Evolutionary conservation across 768 basidiomycete species (phyloP).

Genomic region (Auriculariales sp.): DNA sequence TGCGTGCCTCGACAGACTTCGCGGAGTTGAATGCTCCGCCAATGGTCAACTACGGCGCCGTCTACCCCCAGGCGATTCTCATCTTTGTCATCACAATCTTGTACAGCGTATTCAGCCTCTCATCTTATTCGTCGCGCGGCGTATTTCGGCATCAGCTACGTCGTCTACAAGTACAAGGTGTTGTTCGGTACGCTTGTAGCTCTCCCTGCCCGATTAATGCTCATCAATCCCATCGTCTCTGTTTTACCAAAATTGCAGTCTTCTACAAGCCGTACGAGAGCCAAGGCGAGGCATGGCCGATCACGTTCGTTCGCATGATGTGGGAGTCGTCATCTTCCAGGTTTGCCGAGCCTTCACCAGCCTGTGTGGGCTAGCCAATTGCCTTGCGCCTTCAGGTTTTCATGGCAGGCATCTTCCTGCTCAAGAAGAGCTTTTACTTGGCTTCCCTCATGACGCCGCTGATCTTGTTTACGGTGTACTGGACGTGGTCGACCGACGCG

Average conservation of each 20-base stretch:
- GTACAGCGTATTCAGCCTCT: constrained; percentile 95
- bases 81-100: constrained; percentile 91
- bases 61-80: constrained; percentile 93
- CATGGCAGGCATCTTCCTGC: constrained; percentile 92
- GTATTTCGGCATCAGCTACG: constrained; percentile 91
- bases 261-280: constrained; percentile 99
- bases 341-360: no score
- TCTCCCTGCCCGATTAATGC: no score
- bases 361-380: no score
- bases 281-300: constrained; percentile 94
- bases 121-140: constrained; percentile 86
- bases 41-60: constrained; percentile 93
- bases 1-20: constrained; percentile 50
- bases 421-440: constrained; percentile 42
- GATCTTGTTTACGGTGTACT: constrained; percentile 55
- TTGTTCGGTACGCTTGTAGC: constrained; percentile 83
- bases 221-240: constrained; percentile 2
- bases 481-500: constrained; percentile 66
- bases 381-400: no score
- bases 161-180: constrained; percentile 97
- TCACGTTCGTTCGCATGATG: constrained; percentile 83
- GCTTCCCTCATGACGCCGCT: constrained; percentile 60
- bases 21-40: constrained; percentile 95
- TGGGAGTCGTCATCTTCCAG: constrained; percentile 86
- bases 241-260: constrained; percentile 29